These are phyloP conservation scores for Myxozyma monticola DNA, from an alignment of 805 yeast species.

Conservation along the genomic window DNA sequence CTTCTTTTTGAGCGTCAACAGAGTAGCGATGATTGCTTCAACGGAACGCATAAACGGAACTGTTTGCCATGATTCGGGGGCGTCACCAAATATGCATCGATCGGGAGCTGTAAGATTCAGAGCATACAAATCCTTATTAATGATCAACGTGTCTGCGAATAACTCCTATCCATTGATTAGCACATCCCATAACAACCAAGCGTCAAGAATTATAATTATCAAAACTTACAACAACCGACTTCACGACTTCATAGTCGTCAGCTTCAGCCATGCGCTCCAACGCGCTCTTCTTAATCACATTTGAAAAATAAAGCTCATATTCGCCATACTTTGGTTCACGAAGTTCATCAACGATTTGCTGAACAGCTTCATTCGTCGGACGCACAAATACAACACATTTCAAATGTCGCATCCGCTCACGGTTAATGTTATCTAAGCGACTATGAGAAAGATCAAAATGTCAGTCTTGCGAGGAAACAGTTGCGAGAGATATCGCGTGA, in stretches of 20 bases:
- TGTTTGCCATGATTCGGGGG: constrained; percentile 50
- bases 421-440: constrained; percentile 55
- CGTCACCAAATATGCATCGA: constrained; percentile 41
- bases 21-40: constrained; percentile 53
- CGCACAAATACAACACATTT: constrained; percentile 76
- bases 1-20: constrained; percentile 70
- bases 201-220: not conserved
- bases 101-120: constrained; percentile 41
- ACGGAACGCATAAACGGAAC: constrained; percentile 46
- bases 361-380: constrained; percentile 67
- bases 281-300: constrained; percentile 70
- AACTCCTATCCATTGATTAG: constrained; percentile 49
- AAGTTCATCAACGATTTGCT: constrained; percentile 63
- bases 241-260: constrained; percentile 80
- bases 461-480: not conserved
- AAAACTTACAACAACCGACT: constrained; percentile 52
- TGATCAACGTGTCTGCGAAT: constrained; percentile 77
- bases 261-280: constrained; percentile 86
- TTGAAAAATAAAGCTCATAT: constrained; percentile 77
- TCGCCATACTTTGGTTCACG: constrained; percentile 73
- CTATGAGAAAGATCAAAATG: constrained; percentile 11
- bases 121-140: constrained; percentile 68
- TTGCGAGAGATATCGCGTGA: not conserved
- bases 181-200: too few species aligned
- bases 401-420: constrained; percentile 76